phyloP scores from a whole-genome alignment of 306 rosid genomes.

The Begonia peltatifolia region DNA sequence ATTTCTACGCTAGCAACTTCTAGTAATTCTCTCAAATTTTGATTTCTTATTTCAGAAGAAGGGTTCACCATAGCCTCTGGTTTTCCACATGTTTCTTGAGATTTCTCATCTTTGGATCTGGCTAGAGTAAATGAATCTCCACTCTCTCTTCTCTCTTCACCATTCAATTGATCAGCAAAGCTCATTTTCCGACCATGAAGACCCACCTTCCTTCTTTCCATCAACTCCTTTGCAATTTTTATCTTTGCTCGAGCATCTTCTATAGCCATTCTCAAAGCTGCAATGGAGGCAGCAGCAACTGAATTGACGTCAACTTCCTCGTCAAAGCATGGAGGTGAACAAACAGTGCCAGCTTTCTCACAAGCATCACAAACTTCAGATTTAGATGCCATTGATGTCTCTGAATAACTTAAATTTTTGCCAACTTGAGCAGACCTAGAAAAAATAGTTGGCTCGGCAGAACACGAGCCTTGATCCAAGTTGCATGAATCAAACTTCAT shows the following conservation, averaged over 20 bases:
- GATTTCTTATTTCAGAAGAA: slow-evolving; percentile 24
- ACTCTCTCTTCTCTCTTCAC: slow-evolving; percentile 20
- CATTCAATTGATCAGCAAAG: slow-evolving; percentile 24
- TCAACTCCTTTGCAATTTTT: slow-evolving; percentile 50
- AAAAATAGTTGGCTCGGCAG: slow-evolving; percentile 26
- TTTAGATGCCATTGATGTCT: slow-evolving; percentile 22
- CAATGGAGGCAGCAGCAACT: slow-evolving; percentile 69
- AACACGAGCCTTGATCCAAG: slow-evolving; percentile 22
- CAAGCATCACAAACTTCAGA: slow-evolving; percentile 19
- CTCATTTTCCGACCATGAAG: slow-evolving; percentile 29
- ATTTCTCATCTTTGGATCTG: slow-evolving; percentile 25
- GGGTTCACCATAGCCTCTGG: slow-evolving; percentile 16
- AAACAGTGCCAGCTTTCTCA: slow-evolving; percentile 20
- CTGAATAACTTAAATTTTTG: slow-evolving; percentile 14
- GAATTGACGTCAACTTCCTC: slow-evolving; percentile 66
- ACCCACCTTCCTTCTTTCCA: slow-evolving; percentile 67
- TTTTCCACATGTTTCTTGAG: slow-evolving; percentile 21
- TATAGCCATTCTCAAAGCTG: slow-evolving; percentile 83
- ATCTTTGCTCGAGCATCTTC: slow-evolving; percentile 81
- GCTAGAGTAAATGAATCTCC: slow-evolving; percentile 14
- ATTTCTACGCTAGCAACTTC: slow-evolving; percentile 6
- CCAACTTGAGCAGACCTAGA: slow-evolving; percentile 16
- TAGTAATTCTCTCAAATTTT: slow-evolving; percentile 15
- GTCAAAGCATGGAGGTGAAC: slow-evolving; percentile 40
- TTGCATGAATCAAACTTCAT: slow-evolving; percentile 31